These are phyloP conservation scores for Acanthamoeba healyi DNA, from an alignment of 208 protist genomes.

Conservation along the genomic window DNA sequence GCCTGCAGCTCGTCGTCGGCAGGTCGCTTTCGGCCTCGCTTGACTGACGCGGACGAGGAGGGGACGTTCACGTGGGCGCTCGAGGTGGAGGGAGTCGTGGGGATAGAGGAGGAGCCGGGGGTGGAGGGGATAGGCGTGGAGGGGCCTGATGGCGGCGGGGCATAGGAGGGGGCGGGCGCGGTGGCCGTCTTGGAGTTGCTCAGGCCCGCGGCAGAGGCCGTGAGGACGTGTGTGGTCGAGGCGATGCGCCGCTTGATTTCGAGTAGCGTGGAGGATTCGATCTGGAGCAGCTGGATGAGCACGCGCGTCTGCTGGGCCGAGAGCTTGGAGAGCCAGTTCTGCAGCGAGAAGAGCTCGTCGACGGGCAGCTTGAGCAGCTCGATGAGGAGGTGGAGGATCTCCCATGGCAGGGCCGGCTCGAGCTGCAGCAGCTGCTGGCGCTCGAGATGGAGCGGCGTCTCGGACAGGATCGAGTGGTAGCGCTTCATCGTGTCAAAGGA, in stretches of 20 bases:
- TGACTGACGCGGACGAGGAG: too few species aligned
- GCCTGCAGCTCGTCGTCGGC: conserved; percentile 45
- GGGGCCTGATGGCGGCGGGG: conserved; percentile 25
- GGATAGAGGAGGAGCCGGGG: conserved; percentile 8
- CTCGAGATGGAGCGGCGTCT: conserved; percentile 78
- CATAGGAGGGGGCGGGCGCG: background rate
- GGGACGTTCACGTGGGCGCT: too few species aligned
- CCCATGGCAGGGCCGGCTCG: conserved; percentile 78
- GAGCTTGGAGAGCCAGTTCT: conserved; percentile 79
- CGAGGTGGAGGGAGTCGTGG: background rate
- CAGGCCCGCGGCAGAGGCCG: background rate
- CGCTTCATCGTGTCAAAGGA: conserved; percentile 66
- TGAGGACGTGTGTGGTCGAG: conserved; percentile 16
- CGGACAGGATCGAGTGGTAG: conserved; percentile 76
- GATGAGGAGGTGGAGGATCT: conserved; percentile 82
- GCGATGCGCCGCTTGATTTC: conserved; percentile 80
- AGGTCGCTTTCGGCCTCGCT: conserved; percentile 40
- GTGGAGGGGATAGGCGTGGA: conserved; percentile 29
- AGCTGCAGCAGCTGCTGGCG: conserved; percentile 81
- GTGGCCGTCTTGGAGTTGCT: background rate
- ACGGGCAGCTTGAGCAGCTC: conserved; percentile 80
- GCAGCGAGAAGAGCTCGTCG: conserved; percentile 78
- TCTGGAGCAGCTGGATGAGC: conserved; percentile 79
- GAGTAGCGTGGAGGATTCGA: conserved; percentile 78
- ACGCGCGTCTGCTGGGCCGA: conserved; percentile 78